Percentiles rank a stretch among this genome's conserved stretches.
These are phyloP conservation scores for Capniomyces stellatus DNA, from an alignment of 371 early-diverging fungal genomes.

Conservation along the genomic window DNA sequence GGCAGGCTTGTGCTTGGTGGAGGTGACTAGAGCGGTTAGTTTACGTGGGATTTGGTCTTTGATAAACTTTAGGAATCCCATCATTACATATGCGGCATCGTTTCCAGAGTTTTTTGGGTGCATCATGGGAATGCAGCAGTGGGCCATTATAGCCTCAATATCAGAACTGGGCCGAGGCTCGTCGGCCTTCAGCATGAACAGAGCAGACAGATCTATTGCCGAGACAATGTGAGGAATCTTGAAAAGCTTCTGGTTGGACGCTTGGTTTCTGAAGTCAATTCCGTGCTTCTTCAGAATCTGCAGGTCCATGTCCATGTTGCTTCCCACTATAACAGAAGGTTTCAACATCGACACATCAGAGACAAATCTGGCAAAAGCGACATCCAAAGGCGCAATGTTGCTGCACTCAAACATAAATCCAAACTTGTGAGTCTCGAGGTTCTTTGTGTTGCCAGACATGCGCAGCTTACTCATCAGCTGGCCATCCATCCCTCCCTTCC, in stretches of 20 bases:
- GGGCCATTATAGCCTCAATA: neutral
- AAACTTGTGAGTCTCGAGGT: neutral
- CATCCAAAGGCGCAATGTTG: neutral
- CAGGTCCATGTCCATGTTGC: neutral
- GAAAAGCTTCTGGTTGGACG: neutral
- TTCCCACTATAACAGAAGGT: neutral
- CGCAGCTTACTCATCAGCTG: too few species aligned
- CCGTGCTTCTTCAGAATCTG: neutral
- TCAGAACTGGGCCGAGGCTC: neutral
- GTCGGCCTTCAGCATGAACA: neutral
- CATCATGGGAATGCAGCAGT: neutral
- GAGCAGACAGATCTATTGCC: neutral
- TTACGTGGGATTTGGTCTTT: neutral
- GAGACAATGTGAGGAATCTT: neutral
- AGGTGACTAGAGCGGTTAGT: neutral
- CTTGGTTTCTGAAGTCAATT: neutral
- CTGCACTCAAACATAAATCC: neutral
- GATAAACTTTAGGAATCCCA: neutral
- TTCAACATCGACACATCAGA: neutral
- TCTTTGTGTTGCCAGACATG: too few species aligned
- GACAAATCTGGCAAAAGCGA: neutral
- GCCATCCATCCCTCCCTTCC: too few species aligned
- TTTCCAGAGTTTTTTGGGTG: neutral
- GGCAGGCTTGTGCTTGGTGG: neutral
- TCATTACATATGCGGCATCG: neutral